These are phyloP conservation scores for Aphanoascus verrucosus DNA, from an alignment of 2,329 filamentous ascomycete species.

Conservation along the genomic window DNA sequence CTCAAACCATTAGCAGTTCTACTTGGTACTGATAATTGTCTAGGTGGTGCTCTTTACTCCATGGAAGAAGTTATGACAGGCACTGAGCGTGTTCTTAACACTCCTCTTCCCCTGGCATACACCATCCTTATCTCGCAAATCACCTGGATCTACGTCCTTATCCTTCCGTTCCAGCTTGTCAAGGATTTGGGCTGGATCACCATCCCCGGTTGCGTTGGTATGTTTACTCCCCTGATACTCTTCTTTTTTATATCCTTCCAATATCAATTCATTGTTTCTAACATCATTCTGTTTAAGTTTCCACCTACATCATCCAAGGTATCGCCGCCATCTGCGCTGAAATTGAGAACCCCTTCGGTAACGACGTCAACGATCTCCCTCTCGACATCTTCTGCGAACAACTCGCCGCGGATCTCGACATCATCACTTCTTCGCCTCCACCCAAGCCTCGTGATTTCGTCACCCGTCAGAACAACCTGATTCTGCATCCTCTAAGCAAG, in stretches of 20 bases:
- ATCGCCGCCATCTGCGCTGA: constrained; percentile 66
- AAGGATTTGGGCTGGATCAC: constrained; percentile 56
- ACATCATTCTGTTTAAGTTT: constrained; percentile 27
- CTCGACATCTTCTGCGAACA: constrained; percentile 68
- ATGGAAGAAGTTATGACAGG: constrained; percentile 64
- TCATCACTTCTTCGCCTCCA: constrained; percentile 51
- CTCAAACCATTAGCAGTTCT: constrained; percentile 3
- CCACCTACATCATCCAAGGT: constrained; percentile 73
- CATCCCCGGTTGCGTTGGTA: constrained; percentile 60
- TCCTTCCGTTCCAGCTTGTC: constrained; percentile 72
- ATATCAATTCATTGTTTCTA: neutral
- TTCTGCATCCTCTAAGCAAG: constrained; percentile 47
- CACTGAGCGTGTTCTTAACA: constrained; percentile 68
- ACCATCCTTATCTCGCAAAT: constrained; percentile 77
- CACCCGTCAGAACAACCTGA: constrained; percentile 39
- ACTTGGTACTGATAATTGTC: constrained; percentile 3
- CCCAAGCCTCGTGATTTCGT: constrained; percentile 46
- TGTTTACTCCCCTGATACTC: constrained; percentile 8
- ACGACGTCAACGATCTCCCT: constrained; percentile 72
- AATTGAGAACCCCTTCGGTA: constrained; percentile 76
- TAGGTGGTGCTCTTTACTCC: constrained; percentile 49
- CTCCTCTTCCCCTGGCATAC: constrained; percentile 72
- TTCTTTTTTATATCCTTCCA: neutral
- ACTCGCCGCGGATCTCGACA: constrained; percentile 62
- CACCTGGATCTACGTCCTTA: constrained; percentile 70